Base-by-base conservation (phyloP, 2,329 filamentous ascomycete species). In the Aspergillus eucalypticola region DNA sequence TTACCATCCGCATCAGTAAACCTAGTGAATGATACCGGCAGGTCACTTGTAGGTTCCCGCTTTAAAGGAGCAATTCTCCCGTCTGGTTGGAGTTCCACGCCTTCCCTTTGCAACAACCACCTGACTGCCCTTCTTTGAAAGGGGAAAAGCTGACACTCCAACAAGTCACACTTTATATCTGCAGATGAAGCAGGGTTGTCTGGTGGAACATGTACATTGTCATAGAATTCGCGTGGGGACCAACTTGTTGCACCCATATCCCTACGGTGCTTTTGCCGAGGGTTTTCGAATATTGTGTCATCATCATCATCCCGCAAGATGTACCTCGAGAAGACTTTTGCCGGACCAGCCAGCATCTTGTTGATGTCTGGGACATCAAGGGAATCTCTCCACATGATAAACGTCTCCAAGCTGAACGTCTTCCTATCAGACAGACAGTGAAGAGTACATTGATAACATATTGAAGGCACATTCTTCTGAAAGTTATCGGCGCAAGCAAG, bases 91-190 rank as follows among this genome's bases (percentile, higher is more conserved):
- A 78, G 59, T 15, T 72, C 64, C 59, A 76, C 69, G 10, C 78
- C 75, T 67, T 82, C 81, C 62, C 78, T 76, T 58, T 71, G 61
- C 44, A 82, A 60, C 41, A 83, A 71, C 81, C 81, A 83, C 39
- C 75, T 66, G 10, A 82, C 73, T 7, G 80, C 76, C 61, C 81
- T 76, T 58, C 73, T 71, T 59, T 83, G 81, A 56, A 83, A 83
- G 3, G 81, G 79, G 61, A 79, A 82, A n/a, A 82, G 71, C 25
- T 74, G 62, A 54, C 73, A 79, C 19, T 73, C 65, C 25, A 79
- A 59, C 23, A 66, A 56, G 25, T 75, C 68, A 59, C 74, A 76
- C 39, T 73, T 68, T 6, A 80, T 65, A 6, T 73, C 64, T 35
- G 71, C 69, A 5, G 76, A 75, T 27, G 73, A 55, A n/a, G 64